phyloP scores from a whole-genome alignment of 2,329 filamentous ascomycete species.

The Colletotrichum tofieldiae region DNA sequence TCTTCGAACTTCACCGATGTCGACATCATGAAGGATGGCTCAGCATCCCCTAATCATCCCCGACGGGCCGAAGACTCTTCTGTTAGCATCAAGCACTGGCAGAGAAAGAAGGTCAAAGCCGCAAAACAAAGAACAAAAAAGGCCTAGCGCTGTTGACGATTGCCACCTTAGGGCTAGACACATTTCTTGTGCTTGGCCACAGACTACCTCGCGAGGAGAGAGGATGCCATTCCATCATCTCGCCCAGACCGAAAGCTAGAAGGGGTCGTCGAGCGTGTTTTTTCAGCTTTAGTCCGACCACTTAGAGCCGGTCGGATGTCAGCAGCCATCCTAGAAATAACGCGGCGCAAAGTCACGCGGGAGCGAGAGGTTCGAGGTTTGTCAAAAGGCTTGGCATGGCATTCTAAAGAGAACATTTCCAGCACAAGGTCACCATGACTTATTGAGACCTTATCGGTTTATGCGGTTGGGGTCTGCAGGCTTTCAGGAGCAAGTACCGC shows the following conservation, averaged over 20 bases:
- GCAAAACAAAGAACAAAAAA: conserved; percentile 12
- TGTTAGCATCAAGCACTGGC: conserved; percentile 8
- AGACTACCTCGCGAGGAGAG: background rate
- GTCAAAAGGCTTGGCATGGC: conserved; percentile 34
- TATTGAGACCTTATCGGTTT: background rate
- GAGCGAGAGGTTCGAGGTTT: background rate
- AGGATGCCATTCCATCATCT: background rate
- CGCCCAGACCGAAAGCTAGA: background rate
- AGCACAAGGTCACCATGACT: background rate
- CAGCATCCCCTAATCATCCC: conserved; percentile 9
- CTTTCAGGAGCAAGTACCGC: background rate
- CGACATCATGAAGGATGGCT: background rate
- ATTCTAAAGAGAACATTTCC: background rate
- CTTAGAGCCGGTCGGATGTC: conserved; percentile 14
- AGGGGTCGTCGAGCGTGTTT: background rate
- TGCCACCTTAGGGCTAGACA: background rate
- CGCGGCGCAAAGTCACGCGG: conserved; percentile 1
- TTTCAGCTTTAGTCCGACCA: conserved; percentile 21
- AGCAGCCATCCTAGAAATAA: background rate
- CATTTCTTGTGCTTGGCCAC: background rate
- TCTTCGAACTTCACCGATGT: background rate
- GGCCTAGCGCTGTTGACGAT: background rate
- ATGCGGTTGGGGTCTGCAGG: background rate
- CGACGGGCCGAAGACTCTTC: conserved; percentile 5
- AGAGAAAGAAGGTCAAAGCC: conserved; percentile 21